Evolutionary conservation across 2,329 filamentous ascomycete species (phyloP), one percentile per base, ranked within the genome.

Genomic region (Xylaria sp.): DNA sequence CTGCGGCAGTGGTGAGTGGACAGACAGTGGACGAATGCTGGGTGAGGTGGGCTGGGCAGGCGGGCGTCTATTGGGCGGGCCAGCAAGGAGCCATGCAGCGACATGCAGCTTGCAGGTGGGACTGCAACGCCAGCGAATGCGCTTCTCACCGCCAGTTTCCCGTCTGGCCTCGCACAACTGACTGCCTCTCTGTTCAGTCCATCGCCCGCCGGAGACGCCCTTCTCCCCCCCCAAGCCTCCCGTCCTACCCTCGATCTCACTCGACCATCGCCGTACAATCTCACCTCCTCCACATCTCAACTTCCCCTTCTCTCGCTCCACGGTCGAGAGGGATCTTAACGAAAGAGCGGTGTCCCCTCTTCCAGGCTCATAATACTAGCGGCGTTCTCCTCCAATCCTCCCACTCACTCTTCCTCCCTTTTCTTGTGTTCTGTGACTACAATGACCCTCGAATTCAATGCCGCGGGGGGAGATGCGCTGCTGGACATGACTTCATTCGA

Each of bases 361-460:
- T 82, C 73, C 75, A 75, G 74, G 74, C 74, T 73, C 80, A 83
- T 82, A 84, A 83, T 83, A 83, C 81, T 81, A 81, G 80, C 82
- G 77, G 77, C 72, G 70, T 72, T 75, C 76, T 79, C 77, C 76
- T 77, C 78, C 77, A 79, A 77, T 77, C 77, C 78, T 75, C 76
- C 76, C 74, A 72, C 75, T 72, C 66, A 76, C 66, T 72, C 72
- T 73, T 76, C 74, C 74, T 78, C 74, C 75, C 74, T 75, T 76
- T 77, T 72, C 76, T 72, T 66, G 63, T 59, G 45, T 69, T 61
- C 39, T 63, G 62, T 65, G 65, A 76, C 75, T 71, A 85, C 77
- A 78, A 86, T 86, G 88, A 85, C 84, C 81, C 85, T 86, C 83
- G 86, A 89, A 77, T 90, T 87, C 82, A 85, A 85, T 80, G 77